Conservation (phyloP, 352 stramenopile genomes). For the Thalassiosira hispida region DNA sequence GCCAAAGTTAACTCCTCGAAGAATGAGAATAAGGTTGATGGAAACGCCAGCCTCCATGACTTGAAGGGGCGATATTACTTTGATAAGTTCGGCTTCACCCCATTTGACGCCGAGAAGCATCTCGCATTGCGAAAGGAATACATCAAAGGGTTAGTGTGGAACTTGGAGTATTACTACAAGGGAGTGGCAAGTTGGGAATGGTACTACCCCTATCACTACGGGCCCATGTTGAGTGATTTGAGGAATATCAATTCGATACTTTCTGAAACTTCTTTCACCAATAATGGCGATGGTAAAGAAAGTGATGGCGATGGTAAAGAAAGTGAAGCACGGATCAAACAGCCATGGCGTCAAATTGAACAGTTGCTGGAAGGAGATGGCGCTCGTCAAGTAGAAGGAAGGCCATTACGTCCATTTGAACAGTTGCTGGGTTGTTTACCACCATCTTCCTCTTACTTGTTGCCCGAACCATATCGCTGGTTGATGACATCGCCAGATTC, state of each 20-base stretch:
- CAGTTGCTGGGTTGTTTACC: slow-evolving; percentile 97
- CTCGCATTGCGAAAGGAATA: slow-evolving; percentile 93
- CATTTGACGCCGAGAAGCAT: slow-evolving; percentile 85
- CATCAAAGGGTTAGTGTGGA: slow-evolving; percentile 97
- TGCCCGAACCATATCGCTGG: slow-evolving; percentile 93
- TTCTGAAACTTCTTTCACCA: slow-evolving; percentile 67
- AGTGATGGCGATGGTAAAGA: slow-evolving; percentile 72
- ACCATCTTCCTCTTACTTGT: slow-evolving; percentile 91
- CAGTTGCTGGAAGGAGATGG: too few relatives aligned
- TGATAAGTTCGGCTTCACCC: slow-evolving; percentile 88
- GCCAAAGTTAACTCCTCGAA: slow-evolving; percentile 33
- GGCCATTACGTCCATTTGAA: slow-evolving; percentile 96
- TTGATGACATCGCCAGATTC: slow-evolving; percentile 94
- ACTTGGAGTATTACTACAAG: slow-evolving; percentile 98
- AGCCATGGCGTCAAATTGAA: too few relatives aligned
- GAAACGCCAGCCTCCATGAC: slow-evolving; percentile 56
- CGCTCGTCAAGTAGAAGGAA: slow-evolving; percentile 84
- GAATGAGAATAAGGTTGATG: slow-evolving; percentile 29
- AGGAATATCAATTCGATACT: slow-evolving; percentile 73
- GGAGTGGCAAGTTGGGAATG: slow-evolving; percentile 97
- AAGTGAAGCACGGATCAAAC: too few relatives aligned
- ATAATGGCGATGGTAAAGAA: slow-evolving; percentile 33
- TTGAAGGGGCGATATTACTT: slow-evolving; percentile 88
- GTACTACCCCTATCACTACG: slow-evolving; percentile 99
- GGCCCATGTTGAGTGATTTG: slow-evolving; percentile 86